Conservation (phyloP, 2,329 filamentous ascomycete genomes). For the Fusarium mundagurra region DNA sequence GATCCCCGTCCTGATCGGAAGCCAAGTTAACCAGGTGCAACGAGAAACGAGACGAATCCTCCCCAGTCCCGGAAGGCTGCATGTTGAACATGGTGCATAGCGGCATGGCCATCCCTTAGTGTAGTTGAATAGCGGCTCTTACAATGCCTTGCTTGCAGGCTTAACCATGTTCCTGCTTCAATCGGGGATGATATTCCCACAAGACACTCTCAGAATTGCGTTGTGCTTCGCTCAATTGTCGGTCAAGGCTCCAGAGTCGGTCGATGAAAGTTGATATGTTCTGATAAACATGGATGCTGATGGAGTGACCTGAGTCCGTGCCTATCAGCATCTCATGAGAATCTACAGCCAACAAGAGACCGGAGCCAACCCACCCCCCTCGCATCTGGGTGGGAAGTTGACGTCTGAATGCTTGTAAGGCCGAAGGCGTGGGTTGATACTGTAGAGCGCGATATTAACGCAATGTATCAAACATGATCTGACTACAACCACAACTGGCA, state of each 20-base stretch:
- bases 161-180: constrained; percentile 19
- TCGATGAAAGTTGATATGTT: constrained; percentile 29
- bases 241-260: constrained; percentile 29
- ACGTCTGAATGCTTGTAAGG: constrained; percentile 15
- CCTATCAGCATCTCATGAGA: constrained; percentile 36
- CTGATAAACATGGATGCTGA: constrained; percentile 35
- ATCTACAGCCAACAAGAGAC: constrained; percentile 28
- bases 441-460: constrained; percentile 16
- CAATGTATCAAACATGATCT: constrained; percentile 28
- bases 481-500: constrained; percentile 9
- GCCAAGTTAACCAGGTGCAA: constrained; percentile 24
- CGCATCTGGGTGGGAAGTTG: background rate
- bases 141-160: background rate
- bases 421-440: constrained; percentile 29
- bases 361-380: constrained; percentile 19
- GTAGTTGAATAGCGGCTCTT: background rate
- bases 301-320: constrained; percentile 33
- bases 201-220: background rate
- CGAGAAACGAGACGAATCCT: constrained; percentile 19
- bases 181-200: constrained; percentile 5
- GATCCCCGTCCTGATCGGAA: constrained; percentile 33
- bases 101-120: constrained; percentile 7
- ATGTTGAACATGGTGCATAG: constrained; percentile 6
- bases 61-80: constrained; percentile 35
- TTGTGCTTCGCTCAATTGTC: constrained; percentile 23